Conservation (phyloP, 2,329 filamentous ascomycete genomes). For the Arthrocladium fulminans region DNA sequence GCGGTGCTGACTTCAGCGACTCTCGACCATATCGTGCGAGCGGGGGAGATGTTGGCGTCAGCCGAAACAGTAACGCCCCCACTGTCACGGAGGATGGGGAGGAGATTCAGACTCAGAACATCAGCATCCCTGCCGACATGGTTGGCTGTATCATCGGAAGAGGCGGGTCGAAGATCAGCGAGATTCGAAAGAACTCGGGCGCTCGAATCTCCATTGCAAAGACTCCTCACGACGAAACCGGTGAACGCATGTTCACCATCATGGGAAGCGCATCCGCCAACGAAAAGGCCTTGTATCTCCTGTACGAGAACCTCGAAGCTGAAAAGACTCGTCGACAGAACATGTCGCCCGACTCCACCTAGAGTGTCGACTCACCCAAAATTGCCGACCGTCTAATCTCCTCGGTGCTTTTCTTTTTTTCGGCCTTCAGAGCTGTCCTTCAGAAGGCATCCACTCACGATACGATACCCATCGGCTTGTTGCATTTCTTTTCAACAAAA, state of each 20-base stretch:
- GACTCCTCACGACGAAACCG: constrained; percentile 90
- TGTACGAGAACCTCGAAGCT: constrained; percentile 97
- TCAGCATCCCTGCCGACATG: constrained; percentile 99
- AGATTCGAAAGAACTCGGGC: constrained; percentile 93
- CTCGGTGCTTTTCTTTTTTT: constrained; percentile 1
- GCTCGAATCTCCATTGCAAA: constrained; percentile 97
- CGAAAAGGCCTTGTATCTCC: constrained; percentile 86
- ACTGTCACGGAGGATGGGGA: constrained; percentile 93
- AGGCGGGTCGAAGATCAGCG: constrained; percentile 92
- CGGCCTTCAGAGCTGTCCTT: constrained; percentile 12
- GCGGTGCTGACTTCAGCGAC: constrained; percentile 95
- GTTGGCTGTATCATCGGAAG: constrained; percentile 98
- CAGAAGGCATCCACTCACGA: constrained; percentile 1
- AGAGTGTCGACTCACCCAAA: constrained; percentile 20
- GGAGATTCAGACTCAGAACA: constrained; percentile 97
- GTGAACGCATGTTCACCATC: constrained; percentile 99
- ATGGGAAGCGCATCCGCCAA: constrained; percentile 91
- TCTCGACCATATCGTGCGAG: constrained; percentile 65
- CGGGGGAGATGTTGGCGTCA: constrained; percentile 62
- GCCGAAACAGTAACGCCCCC: constrained; percentile 55
- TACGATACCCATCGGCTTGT: constrained; percentile 10
- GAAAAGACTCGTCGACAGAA: constrained; percentile 98
- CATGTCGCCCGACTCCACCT: constrained; percentile 47
- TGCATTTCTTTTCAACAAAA: constrained; percentile 3
- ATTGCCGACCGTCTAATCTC: background rate